These are phyloP conservation scores for Xylaria multiplex DNA, from an alignment of 2,329 filamentous ascomycete genomes.

Conservation along the genomic window DNA sequence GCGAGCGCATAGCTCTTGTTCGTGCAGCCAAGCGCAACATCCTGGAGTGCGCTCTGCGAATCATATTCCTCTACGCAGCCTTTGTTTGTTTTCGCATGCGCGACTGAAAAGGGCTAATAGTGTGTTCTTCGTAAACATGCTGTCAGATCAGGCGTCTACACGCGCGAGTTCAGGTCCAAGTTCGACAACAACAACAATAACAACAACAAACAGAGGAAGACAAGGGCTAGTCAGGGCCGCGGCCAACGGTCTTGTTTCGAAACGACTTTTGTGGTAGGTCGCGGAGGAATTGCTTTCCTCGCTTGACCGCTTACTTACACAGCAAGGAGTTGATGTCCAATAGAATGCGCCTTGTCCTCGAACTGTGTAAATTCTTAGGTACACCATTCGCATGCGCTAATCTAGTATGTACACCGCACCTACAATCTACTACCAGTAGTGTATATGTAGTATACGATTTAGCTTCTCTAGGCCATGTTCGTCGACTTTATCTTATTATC, in stretches of 20 bases:
- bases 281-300: constrained; percentile 25
- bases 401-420: constrained; percentile 44
- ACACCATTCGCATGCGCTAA: constrained; percentile 34
- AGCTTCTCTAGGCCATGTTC: constrained; percentile 15
- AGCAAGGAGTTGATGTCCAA: constrained; percentile 38
- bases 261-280: constrained; percentile 27
- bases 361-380: constrained; percentile 30
- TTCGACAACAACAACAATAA: constrained; percentile 11
- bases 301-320: constrained; percentile 46
- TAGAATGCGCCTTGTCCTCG: constrained; percentile 35
- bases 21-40: constrained; percentile 45
- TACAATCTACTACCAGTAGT: constrained; percentile 4
- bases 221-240: constrained; percentile 16
- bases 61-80: constrained; percentile 45
- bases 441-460: neutral
- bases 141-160: constrained; percentile 24
- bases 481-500: constrained; percentile 32
- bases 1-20: constrained; percentile 36
- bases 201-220: constrained; percentile 25
- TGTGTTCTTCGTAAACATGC: constrained; percentile 23
- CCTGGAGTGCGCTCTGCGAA: constrained; percentile 46
- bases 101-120: constrained; percentile 30
- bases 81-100: constrained; percentile 40
- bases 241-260: constrained; percentile 29
- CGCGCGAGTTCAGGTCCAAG: constrained; percentile 21